A percentile compares a stretch with the other conserved stretches of the same genome.
phyloP scores from a whole-genome alignment of 2,329 filamentous ascomycete genomes.

The Alternaria sp. region DNA sequence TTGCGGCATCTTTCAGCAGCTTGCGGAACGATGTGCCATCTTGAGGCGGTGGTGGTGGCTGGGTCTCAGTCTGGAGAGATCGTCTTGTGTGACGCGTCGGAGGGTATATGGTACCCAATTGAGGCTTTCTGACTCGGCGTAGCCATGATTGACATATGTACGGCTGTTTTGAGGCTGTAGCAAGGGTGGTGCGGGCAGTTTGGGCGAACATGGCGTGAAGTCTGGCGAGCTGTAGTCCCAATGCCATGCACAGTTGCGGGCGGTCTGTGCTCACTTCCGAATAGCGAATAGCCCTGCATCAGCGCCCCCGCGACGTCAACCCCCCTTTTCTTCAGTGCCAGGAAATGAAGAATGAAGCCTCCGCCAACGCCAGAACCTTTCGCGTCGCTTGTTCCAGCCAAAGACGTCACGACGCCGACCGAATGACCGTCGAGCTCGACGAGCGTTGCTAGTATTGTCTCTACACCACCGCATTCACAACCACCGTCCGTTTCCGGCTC shows the following conservation, averaged over 20 bases:
- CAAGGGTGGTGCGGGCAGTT: slow-evolving; percentile 32
- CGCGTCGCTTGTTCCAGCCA: slow-evolving; percentile 7
- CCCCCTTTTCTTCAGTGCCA: slow-evolving; percentile 7
- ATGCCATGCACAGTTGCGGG: slow-evolving; percentile 30
- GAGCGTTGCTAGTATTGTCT: background rate
- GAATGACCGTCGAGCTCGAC: background rate
- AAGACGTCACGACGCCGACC: background rate
- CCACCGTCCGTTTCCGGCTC: too few species aligned
- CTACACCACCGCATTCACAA: background rate
- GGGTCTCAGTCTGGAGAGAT: slow-evolving; percentile 37
- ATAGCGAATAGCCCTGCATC: slow-evolving; percentile 11
- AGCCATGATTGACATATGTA: slow-evolving; percentile 46
- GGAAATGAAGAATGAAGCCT: background rate
- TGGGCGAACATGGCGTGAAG: slow-evolving; percentile 44
- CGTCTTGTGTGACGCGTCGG: slow-evolving; percentile 18
- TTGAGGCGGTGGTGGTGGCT: slow-evolving; percentile 24
- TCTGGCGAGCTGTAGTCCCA: slow-evolving; percentile 25
- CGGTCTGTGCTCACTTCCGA: slow-evolving; percentile 42
- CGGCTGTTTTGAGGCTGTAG: slow-evolving; percentile 32
- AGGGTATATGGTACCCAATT: slow-evolving; percentile 23
- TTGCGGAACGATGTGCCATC: slow-evolving; percentile 49
- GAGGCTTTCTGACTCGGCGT: slow-evolving; percentile 24
- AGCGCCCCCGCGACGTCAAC: slow-evolving; percentile 11
- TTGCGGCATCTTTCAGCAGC: slow-evolving; percentile 50
- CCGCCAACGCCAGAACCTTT: slow-evolving; percentile 13